Conservation (phyloP, 345 rosid genomes). For the Nasturtium officinale region DNA sequence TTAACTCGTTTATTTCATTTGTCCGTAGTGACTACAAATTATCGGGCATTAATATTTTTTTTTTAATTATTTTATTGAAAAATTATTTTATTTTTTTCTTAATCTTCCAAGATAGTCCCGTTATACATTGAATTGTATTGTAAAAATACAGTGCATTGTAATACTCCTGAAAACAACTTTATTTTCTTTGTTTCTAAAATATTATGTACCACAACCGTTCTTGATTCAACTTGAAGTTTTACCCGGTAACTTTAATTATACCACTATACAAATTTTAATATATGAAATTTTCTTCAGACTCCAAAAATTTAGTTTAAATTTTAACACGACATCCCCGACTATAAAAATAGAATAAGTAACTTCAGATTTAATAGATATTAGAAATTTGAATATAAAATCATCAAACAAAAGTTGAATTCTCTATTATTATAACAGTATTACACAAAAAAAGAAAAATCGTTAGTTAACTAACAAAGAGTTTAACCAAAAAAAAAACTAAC, state of each 20-base stretch:
- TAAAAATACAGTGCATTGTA: background rate
- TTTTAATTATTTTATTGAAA: too few species aligned
- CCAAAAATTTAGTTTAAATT: background rate
- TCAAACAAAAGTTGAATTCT: background rate
- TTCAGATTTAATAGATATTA: background rate
- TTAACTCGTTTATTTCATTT: conserved; percentile 13
- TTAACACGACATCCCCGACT: background rate
- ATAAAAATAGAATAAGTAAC: background rate
- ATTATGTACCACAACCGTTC: background rate
- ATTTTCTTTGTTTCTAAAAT: background rate
- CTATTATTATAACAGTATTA: background rate
- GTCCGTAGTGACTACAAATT: conserved; percentile 21
- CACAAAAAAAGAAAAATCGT: conserved; percentile 17
- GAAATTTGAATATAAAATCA: background rate
- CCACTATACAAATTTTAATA: background rate
- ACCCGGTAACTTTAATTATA: background rate
- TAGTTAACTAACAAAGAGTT: conserved; percentile 29
- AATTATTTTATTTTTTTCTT: too few species aligned
- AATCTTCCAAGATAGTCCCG: too few species aligned
- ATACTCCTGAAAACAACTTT: background rate
- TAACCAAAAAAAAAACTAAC: background rate
- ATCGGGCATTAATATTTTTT: too few species aligned
- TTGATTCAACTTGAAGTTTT: too few species aligned
- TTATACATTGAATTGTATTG: background rate
- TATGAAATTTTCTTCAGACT: background rate